A percentile compares a stretch with the other conserved stretches of the same genome.
Evolutionary conservation across 1,139 yeast species (phyloP).

Genomic region (Hansenula lynferdii): DNA sequence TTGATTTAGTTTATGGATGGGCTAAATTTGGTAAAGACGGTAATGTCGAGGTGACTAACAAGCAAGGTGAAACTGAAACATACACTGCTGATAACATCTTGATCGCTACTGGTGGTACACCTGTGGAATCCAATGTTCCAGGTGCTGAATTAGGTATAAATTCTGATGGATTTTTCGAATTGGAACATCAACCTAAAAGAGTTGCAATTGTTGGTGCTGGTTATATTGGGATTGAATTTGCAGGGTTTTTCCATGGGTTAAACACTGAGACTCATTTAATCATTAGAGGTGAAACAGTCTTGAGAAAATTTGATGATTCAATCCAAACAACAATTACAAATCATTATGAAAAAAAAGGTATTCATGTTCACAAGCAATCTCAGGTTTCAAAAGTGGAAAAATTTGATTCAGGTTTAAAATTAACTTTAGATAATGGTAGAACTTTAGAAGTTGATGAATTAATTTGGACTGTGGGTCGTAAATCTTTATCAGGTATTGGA

Average conservation of each 20-base stretch:
- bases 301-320: slow-evolving; percentile 80
- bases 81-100: slow-evolving; percentile 80
- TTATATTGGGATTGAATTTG: slow-evolving; percentile 91
- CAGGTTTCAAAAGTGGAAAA: slow-evolving; percentile 58
- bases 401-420: slow-evolving; percentile 52
- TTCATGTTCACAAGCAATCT: slow-evolving; percentile 68
- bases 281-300: slow-evolving; percentile 85
- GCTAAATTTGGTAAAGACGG: slow-evolving; percentile 72
- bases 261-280: slow-evolving; percentile 86
- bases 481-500: slow-evolving; percentile 67
- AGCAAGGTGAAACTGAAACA: slow-evolving; percentile 48
- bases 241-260: slow-evolving; percentile 87
- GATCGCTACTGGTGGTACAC: slow-evolving; percentile 92
- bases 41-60: slow-evolving; percentile 70
- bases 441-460: slow-evolving; percentile 70
- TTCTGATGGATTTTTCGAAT: slow-evolving; percentile 87
- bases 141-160: slow-evolving; percentile 84
- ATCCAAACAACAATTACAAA: slow-evolving; percentile 79
- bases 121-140: slow-evolving; percentile 66
- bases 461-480: slow-evolving; percentile 94
- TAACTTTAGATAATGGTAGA: slow-evolving; percentile 49
- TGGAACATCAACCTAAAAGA: slow-evolving; percentile 77
- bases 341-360: slow-evolving; percentile 74
- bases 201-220: slow-evolving; percentile 99
- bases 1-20: slow-evolving; percentile 82